These are phyloP conservation scores for Amniculicola lignicola DNA, from an alignment of 495 filamentous ascomycete species.

Conservation along the genomic window DNA sequence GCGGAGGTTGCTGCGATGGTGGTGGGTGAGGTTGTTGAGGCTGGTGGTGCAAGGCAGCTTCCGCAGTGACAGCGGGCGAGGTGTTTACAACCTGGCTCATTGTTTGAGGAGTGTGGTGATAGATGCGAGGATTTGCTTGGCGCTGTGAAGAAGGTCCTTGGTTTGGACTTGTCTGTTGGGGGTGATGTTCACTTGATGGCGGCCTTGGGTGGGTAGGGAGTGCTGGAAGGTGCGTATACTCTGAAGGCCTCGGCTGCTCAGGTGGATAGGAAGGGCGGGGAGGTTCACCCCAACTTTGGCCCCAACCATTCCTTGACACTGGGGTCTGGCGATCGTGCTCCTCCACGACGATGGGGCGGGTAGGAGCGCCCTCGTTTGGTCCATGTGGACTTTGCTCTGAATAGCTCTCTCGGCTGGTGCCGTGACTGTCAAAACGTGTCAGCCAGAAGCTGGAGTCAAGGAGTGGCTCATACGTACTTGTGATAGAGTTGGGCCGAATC, in stretches of 20 bases:
- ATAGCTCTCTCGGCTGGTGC: conserved; percentile 29
- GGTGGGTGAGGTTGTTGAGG: conserved; percentile 8
- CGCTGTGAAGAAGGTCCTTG: conserved; percentile 9
- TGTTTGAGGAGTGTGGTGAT: conserved; percentile 27
- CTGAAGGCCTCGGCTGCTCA: conserved; percentile 22
- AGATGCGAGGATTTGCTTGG: conserved; percentile 14
- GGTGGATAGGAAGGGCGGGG: conserved; percentile 32
- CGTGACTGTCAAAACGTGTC: conserved; percentile 12
- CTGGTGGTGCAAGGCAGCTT: conserved; percentile 28
- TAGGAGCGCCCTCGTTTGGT: conserved; percentile 39
- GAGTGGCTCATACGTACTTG: conserved; percentile 11
- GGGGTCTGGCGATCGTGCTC: conserved; percentile 37
- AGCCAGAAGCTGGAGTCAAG: not conserved
- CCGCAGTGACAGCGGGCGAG: conserved; percentile 23
- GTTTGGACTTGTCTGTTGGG: not conserved
- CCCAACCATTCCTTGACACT: conserved; percentile 21
- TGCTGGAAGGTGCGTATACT: conserved; percentile 17
- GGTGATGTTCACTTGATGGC: conserved; percentile 17
- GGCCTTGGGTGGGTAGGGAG: conserved; percentile 11
- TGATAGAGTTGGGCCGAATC: conserved; percentile 27
- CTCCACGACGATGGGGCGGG: conserved; percentile 46
- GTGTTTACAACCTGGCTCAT: conserved; percentile 24
- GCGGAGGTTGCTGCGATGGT: not conserved
- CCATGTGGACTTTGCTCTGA: conserved; percentile 1
- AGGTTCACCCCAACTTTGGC: conserved; percentile 18